These are phyloP conservation scores for Agrostemma githago DNA, from an alignment of 148 eudicot species.

Conservation along the genomic window DNA sequence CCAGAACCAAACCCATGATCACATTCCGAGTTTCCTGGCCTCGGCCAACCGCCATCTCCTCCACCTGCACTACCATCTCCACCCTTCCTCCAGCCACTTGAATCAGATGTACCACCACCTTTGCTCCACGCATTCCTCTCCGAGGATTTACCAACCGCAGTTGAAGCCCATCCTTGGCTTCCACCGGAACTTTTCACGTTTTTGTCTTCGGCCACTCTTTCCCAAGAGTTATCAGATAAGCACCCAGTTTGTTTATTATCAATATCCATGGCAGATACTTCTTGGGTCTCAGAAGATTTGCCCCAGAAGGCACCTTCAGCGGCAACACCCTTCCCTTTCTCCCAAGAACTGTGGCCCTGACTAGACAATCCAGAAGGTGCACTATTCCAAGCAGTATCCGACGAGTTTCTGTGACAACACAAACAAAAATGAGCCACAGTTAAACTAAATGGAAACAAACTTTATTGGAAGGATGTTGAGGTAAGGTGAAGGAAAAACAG, in stretches of 20 bases:
- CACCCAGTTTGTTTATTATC: constrained; percentile 16
- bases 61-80: constrained; percentile 16
- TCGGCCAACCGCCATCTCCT: constrained; percentile 24
- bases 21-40: constrained; percentile 14
- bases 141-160: constrained; percentile 24
- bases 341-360: constrained; percentile 21
- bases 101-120: constrained; percentile 6
- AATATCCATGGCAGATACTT: constrained; percentile 10
- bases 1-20: constrained; percentile 32
- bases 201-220: constrained; percentile 29
- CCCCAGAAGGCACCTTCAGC: constrained; percentile 26
- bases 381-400: constrained; percentile 20
- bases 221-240: constrained; percentile 32
- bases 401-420: constrained; percentile 12
- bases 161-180: constrained; percentile 16
- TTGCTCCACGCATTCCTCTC: constrained; percentile 15
- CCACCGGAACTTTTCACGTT: constrained; percentile 30
- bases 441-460: not conserved
- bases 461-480: not conserved
- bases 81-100: constrained; percentile 18
- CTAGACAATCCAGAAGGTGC: constrained; percentile 23
- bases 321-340: constrained; percentile 8
- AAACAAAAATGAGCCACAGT: not conserved
- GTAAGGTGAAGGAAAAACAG: not conserved
- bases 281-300: constrained; percentile 23